phyloP scores from a whole-genome alignment of 257 asterid genomes.

The Solanum lignicaule region DNA sequence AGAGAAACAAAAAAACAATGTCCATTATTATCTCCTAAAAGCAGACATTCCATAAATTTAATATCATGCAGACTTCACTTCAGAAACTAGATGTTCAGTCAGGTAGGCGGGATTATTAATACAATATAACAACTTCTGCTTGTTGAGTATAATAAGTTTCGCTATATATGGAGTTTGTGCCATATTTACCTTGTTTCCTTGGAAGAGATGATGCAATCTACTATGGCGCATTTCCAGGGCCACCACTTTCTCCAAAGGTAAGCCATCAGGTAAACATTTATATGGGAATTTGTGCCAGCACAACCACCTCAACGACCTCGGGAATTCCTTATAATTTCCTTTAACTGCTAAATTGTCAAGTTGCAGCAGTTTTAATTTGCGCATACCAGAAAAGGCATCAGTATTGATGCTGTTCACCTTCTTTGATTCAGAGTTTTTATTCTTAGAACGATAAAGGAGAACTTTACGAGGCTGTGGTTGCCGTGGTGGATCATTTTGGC shows the following conservation, averaged over 20 bases:
- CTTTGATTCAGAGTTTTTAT: background rate
- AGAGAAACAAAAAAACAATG: background rate
- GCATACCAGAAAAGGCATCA: background rate
- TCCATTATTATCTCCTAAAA: background rate
- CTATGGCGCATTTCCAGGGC: background rate
- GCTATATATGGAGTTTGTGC: background rate
- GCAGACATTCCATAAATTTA: background rate
- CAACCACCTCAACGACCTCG: slow-evolving; percentile 2
- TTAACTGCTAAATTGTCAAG: background rate
- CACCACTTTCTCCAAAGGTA: background rate
- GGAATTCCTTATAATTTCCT: background rate
- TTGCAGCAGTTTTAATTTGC: background rate
- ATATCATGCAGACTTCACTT: background rate
- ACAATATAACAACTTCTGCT: background rate
- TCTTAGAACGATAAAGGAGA: background rate
- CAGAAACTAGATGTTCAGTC: background rate
- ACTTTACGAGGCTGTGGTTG: background rate
- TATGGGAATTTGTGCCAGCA: background rate
- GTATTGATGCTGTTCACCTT: background rate
- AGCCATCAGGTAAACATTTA: background rate
- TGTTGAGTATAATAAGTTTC: background rate
- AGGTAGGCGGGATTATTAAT: background rate
- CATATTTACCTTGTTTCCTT: background rate
- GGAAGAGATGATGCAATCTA: background rate
- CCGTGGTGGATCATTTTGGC: background rate